Evolutionary conservation across 1,284 basidiomycete species (phyloP), one percentile per base, ranked within the genome.

Genomic region (Gastroboletus turbinatus): DNA sequence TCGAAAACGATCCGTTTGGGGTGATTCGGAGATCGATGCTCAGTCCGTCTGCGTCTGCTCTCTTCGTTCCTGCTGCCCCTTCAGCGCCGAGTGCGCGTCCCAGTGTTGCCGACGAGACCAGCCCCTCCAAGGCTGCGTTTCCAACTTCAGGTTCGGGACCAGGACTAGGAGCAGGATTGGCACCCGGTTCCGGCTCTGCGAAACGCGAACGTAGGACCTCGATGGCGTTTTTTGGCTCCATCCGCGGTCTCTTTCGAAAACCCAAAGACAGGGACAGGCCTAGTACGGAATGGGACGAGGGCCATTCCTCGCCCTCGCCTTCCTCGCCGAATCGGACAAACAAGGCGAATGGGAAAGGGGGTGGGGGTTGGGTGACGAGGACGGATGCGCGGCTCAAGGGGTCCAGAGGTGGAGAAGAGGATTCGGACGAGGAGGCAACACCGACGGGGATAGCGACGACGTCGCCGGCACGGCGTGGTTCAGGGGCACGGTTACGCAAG

Each of bases 1-100:
- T 83, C 42, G 86, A 88, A 61, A 89, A 90, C 57, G 74, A 80
- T 19, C 78, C 80, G 4, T 88, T 85, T 58, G 55, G 52, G 9
- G 45, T 51, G 10, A 71, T 70, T 16, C 55, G 62, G 3, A 44
- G 25, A 14, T 59, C 59, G 0, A 53, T 67, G 25, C n/a, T 67
- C 19, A 38, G 48, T 11, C 38, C 48, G 0, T 52, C 40, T 2
- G 33, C 35, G 0, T 54, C 48, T 0, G 49, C 29, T 1, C 30
- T 43, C 4, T 25, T 57, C 16, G 2, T 50, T 10, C 55, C 50
- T 5, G 4, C 23, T 11, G 29, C 33, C 3, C 39, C 43, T 14
- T 16, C 58, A 25, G 27, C 44, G 2, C 17, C 48, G 2, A 32
- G 11, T 23, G 47, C 10, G 2, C 50, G 9, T 4, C 13, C 38